Conservation (phyloP, 768 basidiomycete species). For the Neoboletus brunneissimus region DNA sequence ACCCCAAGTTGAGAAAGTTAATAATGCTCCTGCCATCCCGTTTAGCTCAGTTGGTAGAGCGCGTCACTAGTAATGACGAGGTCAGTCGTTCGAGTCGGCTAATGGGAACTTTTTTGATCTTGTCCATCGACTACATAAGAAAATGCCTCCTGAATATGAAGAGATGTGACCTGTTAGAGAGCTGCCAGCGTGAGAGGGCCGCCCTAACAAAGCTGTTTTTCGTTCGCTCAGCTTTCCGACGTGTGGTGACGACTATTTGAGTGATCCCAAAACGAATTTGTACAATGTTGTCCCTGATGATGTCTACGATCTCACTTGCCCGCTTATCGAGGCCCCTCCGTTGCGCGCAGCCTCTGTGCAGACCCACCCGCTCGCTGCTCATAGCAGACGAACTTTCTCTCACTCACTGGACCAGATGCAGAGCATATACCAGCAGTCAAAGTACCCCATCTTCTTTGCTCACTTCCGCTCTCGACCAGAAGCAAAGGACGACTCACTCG, state of each 20-base stretch:
- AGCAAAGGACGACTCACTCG: slow-evolving; percentile 37
- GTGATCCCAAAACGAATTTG: slow-evolving; percentile 7
- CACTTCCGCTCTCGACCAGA: slow-evolving; percentile 63
- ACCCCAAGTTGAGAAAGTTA: background rate
- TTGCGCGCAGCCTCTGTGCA: background rate
- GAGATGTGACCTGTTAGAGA: background rate
- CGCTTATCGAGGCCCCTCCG: slow-evolving; percentile 8
- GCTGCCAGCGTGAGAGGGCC: too few relatives aligned
- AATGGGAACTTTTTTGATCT: slow-evolving; percentile 33
- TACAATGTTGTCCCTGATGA: slow-evolving; percentile 5
- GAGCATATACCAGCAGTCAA: slow-evolving; percentile 48
- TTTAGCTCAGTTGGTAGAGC: slow-evolving; percentile 53
- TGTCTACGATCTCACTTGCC: slow-evolving; percentile 9
- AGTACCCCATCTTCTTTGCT: slow-evolving; percentile 51
- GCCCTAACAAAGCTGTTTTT: background rate
- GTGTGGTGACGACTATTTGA: background rate
- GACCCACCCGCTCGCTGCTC: background rate
- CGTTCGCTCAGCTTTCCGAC: background rate
- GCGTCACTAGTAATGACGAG: slow-evolving; percentile 72
- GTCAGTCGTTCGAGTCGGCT: slow-evolving; percentile 67
- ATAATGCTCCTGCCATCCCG: slow-evolving; percentile 18
- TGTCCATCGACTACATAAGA: background rate
- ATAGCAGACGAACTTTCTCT: background rate
- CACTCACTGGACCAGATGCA: background rate
- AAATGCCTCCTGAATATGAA: background rate